Conservation (phyloP, 1,284 basidiomycete species). For the Boletus mariae region DNA sequence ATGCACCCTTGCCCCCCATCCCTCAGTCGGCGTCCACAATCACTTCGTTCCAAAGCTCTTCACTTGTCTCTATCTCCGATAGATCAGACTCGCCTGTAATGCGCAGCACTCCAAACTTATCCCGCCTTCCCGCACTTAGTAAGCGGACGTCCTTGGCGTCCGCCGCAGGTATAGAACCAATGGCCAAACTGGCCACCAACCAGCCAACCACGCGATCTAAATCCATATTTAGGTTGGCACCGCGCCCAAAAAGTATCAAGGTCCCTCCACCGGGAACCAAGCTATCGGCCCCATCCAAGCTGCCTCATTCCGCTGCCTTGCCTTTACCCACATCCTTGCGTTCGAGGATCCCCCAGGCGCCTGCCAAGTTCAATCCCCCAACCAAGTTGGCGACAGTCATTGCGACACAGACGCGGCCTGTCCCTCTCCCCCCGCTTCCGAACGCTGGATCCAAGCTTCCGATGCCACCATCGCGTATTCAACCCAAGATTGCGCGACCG, state of each 20-base stretch:
- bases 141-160: slow-evolving; percentile 30
- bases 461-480: slow-evolving; percentile 13
- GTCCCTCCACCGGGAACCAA: slow-evolving; percentile 8
- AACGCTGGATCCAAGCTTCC: slow-evolving; percentile 21
- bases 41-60: slow-evolving; percentile 23
- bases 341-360: slow-evolving; percentile 25
- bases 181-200: slow-evolving; percentile 1
- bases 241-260: slow-evolving; percentile 27
- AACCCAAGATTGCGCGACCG: slow-evolving; percentile 14
- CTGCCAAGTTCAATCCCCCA: slow-evolving; percentile 29
- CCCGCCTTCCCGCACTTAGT: slow-evolving; percentile 19
- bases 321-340: slow-evolving; percentile 9
- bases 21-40: slow-evolving; percentile 30
- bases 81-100: slow-evolving; percentile 20
- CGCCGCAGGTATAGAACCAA: slow-evolving; percentile 20
- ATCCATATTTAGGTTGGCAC: slow-evolving; percentile 29
- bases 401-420: slow-evolving; percentile 23
- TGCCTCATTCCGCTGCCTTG: slow-evolving; percentile 8
- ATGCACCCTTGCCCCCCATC: slow-evolving; percentile 23
- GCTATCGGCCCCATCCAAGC: slow-evolving; percentile 8
- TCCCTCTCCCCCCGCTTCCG: neutral
- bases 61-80: slow-evolving; percentile 25
- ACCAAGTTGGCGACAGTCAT: slow-evolving; percentile 31
- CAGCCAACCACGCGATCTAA: slow-evolving; percentile 17
- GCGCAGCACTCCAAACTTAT: slow-evolving; percentile 9